A percentile compares a stretch with the other conserved stretches of the same genome.
phyloP scores from a whole-genome alignment of 257 asterid species.

The Solanum ossicruentum region DNA sequence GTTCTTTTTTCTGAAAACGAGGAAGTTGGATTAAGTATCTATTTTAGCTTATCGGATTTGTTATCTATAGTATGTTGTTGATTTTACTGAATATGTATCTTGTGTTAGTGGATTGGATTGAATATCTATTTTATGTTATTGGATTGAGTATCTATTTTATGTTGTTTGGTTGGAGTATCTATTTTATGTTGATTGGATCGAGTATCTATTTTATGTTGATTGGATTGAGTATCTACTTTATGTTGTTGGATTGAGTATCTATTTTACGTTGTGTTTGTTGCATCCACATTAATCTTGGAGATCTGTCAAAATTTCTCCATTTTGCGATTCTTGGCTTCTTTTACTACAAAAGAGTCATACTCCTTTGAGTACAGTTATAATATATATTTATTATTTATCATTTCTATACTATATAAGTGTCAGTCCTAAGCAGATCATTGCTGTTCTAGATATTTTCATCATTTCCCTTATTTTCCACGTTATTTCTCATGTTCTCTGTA shows the following conservation, averaged over 20 bases:
- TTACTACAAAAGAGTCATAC: too few species aligned
- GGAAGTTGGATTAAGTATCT: background rate
- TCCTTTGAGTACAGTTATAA: too few species aligned
- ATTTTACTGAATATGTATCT: background rate
- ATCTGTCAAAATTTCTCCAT: too few species aligned
- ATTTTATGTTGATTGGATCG: background rate
- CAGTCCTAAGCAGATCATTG: too few species aligned
- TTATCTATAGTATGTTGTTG: background rate
- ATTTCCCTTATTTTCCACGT: too few species aligned
- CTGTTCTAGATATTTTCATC: too few species aligned
- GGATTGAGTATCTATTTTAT: too few species aligned
- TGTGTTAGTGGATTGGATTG: background rate
- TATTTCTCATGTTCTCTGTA: too few species aligned
- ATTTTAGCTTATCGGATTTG: background rate
- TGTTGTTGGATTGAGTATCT: background rate
- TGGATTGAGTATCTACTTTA: background rate
- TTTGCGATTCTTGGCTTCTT: too few species aligned
- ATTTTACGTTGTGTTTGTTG: background rate
- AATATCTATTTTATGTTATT: background rate
- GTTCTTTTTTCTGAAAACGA: background rate
- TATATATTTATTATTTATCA: too few species aligned
- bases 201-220: background rate
- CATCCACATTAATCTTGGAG: too few species aligned
- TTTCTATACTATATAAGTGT: too few species aligned
- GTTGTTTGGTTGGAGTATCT: background rate